Percentiles rank a stretch among this genome's conserved stretches.
These are phyloP conservation scores for Botryobasidium botryosum DNA, from an alignment of 768 basidiomycete genomes.

Conservation along the genomic window DNA sequence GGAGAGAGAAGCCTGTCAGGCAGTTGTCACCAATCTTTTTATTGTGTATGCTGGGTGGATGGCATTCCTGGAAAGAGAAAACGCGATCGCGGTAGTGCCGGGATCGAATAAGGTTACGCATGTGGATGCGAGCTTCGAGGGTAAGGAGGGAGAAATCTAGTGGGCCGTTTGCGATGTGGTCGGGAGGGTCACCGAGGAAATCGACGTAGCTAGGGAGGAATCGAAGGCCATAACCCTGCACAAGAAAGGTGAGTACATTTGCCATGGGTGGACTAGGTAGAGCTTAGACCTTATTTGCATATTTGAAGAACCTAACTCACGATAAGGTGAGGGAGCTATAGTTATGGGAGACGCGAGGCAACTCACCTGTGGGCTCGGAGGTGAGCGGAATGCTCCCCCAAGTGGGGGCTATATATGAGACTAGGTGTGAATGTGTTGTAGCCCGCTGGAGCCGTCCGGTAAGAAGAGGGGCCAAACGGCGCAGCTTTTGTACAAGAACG, in stretches of 20 bases:
- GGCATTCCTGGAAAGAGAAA: not conserved
- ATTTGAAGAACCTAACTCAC: slow-evolving; percentile 1
- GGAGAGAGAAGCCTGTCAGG: not conserved
- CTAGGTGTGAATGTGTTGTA: slow-evolving; percentile 1
- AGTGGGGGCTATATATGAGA: not conserved
- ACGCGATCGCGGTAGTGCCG: not conserved
- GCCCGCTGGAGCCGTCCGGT: not conserved
- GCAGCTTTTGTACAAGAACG: not conserved
- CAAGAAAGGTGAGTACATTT: not conserved
- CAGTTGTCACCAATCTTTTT: not conserved
- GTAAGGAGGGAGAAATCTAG: too few species aligned
- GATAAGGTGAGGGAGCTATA: not conserved
- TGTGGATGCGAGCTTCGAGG: not conserved
- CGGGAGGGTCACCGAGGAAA: not conserved
- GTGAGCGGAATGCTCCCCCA: not conserved
- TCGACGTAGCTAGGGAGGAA: not conserved
- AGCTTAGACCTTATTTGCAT: not conserved
- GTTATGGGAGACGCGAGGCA: not conserved
- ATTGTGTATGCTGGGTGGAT: not conserved
- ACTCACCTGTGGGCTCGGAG: not conserved
- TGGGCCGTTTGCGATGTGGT: too few species aligned
- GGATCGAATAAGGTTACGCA: not conserved
- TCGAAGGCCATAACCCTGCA: not conserved
- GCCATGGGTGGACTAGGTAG: not conserved
- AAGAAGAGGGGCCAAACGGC: not conserved